Base-by-base conservation (phyloP, 2,329 filamentous ascomycete species). In the Sphaerulina musiva region DNA sequence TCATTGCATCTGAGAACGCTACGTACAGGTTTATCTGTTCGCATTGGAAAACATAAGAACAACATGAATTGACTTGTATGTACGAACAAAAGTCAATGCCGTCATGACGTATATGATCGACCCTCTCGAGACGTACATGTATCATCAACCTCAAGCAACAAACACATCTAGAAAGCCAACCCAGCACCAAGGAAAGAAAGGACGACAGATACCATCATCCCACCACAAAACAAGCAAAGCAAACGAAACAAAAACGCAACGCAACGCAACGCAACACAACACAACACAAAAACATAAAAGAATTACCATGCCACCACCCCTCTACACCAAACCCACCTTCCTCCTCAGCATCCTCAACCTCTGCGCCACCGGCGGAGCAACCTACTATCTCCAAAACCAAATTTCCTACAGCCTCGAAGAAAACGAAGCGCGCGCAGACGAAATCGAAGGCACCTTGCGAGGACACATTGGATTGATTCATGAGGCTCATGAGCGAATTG, bases 401-500 rank as follows among this genome's bases (percentile, higher is more conserved):
- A 49, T 62, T 10, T 64, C 70, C 29, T 71, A 72, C 64, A 75
- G 74, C 52, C 68, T 74, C 4, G 70, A 76, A 64, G 74, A 78
- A 56, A 70, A 75, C 59, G 75, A 77, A 65, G 74, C 75, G 2
- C 70, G 74, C 8, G 69, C 76, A 59, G 74, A 77, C 48, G 74
- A 76, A 52, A 67, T 77, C 2, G 74, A 77, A 59, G 74, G 75
- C 6, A 77, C 74, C 11, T 55, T 77, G 36, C 60, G 74, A 53
- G 74, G 74, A 2, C 74, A 77, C 53, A 76, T 76, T 54, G 74
- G 73, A 1, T 47, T 76, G 14, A 77, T 77, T 41, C 74, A 78
- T 57, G 74, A 76, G 36, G 66, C 70, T 5, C 57, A 76, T 20
- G 73, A 76, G 55, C 62, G 73, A 4, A 59, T 77, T n/a, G 74